These are phyloP conservation scores for Chytriomyces sp. DNA, from an alignment of 192 early-diverging fungal genomes.

Conservation along the genomic window DNA sequence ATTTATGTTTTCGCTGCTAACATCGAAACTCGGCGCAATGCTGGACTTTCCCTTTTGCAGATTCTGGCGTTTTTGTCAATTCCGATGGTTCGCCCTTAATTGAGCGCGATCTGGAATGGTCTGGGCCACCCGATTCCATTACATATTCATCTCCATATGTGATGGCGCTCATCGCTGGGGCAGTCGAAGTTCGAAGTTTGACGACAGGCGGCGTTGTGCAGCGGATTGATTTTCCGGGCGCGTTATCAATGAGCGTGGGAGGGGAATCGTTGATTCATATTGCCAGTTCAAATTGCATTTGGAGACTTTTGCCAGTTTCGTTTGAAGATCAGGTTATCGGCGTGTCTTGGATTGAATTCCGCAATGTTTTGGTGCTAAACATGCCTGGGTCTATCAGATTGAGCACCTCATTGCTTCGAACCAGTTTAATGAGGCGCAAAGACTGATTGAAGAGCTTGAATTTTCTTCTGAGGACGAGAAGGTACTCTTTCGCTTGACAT, in stretches of 20 bases:
- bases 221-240: conserved; percentile 69
- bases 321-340: conserved; percentile 59
- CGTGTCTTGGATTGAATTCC: conserved; percentile 7
- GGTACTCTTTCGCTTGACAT: conserved; percentile 14
- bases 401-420: conserved; percentile 51
- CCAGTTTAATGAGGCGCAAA: conserved; percentile 52
- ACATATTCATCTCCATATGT: conserved; percentile 74
- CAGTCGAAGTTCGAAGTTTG: conserved; percentile 87
- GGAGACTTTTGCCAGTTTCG: conserved; percentile 59
- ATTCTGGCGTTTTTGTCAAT: conserved; percentile 42
- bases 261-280: conserved; percentile 40
- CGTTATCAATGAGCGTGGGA: conserved; percentile 19
- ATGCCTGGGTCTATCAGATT: conserved; percentile 42
- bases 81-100: conserved; percentile 35
- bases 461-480: conserved; percentile 59
- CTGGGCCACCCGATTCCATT: conserved; percentile 56
- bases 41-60: conserved; percentile 16
- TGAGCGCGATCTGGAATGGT: conserved; percentile 50
- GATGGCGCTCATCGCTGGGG: conserved; percentile 66
- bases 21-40: too few relatives aligned
- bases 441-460: conserved; percentile 60
- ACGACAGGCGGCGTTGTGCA: conserved; percentile 84
- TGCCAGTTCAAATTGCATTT: conserved; percentile 47
- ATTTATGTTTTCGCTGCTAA: background rate
- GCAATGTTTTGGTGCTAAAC: background rate